These are phyloP conservation scores for Aspergillus persii DNA, from an alignment of 2,329 filamentous ascomycete genomes.

Conservation along the genomic window DNA sequence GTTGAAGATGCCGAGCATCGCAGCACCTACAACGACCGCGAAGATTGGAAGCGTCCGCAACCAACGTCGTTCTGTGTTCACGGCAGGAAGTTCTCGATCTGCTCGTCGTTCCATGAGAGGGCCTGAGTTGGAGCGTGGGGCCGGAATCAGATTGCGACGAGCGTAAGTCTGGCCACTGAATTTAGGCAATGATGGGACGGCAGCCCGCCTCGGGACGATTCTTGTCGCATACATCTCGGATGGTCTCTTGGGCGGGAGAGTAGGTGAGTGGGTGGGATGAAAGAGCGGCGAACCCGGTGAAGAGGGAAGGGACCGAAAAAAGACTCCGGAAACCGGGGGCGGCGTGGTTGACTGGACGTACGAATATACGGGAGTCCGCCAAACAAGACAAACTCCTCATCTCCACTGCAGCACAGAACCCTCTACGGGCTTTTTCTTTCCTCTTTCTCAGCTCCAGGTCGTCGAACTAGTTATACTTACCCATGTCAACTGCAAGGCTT, in stretches of 20 bases:
- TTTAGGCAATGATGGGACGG: constrained; percentile 14
- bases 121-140: constrained; percentile 50
- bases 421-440: not conserved
- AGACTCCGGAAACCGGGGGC: no score
- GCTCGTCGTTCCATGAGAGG: constrained; percentile 53
- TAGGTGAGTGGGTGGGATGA: not conserved
- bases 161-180: constrained; percentile 11
- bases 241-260: not conserved
- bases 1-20: constrained; percentile 91
- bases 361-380: not conserved
- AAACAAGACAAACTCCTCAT: constrained; percentile 19
- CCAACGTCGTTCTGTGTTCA: constrained; percentile 59
- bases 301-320: not conserved
- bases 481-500: constrained; percentile 60
- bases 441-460: not conserved
- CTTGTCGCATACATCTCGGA: constrained; percentile 15
- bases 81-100: constrained; percentile 52
- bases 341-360: no score
- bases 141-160: constrained; percentile 49
- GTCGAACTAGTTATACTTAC: not conserved
- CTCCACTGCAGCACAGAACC: not conserved
- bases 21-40: constrained; percentile 65
- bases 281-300: constrained; percentile 4
- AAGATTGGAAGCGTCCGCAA: constrained; percentile 77
- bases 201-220: constrained; percentile 18